Evolutionary conservation across 1,139 yeast genomes (phyloP).

Genomic region (Blastobotrys buckinghamii): DNA sequence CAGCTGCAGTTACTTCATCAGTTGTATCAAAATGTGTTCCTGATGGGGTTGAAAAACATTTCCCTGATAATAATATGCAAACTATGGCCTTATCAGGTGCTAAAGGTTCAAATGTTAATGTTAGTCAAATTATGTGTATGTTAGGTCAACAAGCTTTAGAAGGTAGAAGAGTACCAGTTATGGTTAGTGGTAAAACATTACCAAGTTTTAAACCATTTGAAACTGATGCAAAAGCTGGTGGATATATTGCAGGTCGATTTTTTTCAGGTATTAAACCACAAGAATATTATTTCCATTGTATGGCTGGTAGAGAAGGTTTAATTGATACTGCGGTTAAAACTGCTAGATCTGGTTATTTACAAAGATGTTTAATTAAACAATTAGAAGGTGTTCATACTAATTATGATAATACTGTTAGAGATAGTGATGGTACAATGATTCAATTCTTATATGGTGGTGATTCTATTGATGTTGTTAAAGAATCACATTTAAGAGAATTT

Average conservation of each 20-base stretch:
- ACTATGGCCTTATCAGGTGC: conserved; percentile 99
- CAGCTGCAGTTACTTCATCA: conserved; percentile 82
- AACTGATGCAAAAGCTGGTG: conserved; percentile 98
- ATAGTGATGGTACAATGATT: conserved; percentile 87
- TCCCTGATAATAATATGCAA: conserved; percentile 97
- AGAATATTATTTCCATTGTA: conserved; percentile 99
- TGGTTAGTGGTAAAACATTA: conserved; percentile 96
- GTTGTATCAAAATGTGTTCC: conserved; percentile 96
- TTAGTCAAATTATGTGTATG: conserved; percentile 98
- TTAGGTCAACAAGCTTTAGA: conserved; percentile 98
- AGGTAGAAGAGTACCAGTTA: conserved; percentile 98
- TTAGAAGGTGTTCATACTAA: conserved; percentile 94
- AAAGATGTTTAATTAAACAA: conserved; percentile 97
- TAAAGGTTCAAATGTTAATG: conserved; percentile 97
- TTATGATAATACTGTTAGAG: conserved; percentile 94
- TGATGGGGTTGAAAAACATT: conserved; percentile 88
- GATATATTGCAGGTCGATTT: conserved; percentile 94
- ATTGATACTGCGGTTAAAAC: conserved; percentile 99
- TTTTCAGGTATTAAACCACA: conserved; percentile 98
- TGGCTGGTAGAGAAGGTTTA: conserved; percentile 99
- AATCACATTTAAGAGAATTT: conserved; percentile 90
- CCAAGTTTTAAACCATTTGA: conserved; percentile 97
- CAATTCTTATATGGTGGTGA: conserved; percentile 99
- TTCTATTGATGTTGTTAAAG: conserved; percentile 88
- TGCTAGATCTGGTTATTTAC: conserved; percentile 96